Percentiles rank a stretch among this genome's conserved stretches.
These are phyloP conservation scores for Glonium stellatum DNA, from an alignment of 495 filamentous ascomycete genomes.

Conservation along the genomic window DNA sequence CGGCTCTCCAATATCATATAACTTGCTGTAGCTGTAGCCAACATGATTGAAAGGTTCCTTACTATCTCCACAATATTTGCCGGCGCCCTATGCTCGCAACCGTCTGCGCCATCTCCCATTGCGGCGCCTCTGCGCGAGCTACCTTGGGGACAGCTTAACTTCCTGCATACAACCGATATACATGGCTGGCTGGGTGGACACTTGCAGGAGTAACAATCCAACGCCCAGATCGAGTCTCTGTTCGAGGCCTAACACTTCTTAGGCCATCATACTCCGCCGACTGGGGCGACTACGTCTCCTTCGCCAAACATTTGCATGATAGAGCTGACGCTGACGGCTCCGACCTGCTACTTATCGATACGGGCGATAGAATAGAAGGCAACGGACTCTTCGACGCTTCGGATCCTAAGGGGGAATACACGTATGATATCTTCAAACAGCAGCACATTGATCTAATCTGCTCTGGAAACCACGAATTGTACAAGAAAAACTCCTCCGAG, in stretches of 20 bases:
- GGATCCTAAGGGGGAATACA: constrained; percentile 77
- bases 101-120: constrained; percentile 69
- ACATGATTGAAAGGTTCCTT: constrained; percentile 17
- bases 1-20: too few species aligned
- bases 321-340: constrained; percentile 68
- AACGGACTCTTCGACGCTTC: constrained; percentile 96
- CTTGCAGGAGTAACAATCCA: constrained; percentile 64
- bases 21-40: background rate
- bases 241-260: background rate
- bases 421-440: constrained; percentile 73
- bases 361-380: constrained; percentile 88
- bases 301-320: constrained; percentile 70
- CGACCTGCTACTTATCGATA: constrained; percentile 86
- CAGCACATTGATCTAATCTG: constrained; percentile 80
- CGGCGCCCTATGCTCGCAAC: constrained; percentile 49
- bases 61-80: constrained; percentile 34
- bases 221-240: background rate
- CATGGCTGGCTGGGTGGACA: constrained; percentile 96
- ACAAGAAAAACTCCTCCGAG: constrained; percentile 67
- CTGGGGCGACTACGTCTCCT: constrained; percentile 97
- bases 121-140: constrained; percentile 75
- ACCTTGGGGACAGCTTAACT: constrained; percentile 86
- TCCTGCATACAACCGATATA: constrained; percentile 88
- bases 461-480: constrained; percentile 93
- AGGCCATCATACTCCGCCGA: constrained; percentile 87